Conservation (phyloP, 177 flowering plant species). For the Vitis hybrid region DNA sequence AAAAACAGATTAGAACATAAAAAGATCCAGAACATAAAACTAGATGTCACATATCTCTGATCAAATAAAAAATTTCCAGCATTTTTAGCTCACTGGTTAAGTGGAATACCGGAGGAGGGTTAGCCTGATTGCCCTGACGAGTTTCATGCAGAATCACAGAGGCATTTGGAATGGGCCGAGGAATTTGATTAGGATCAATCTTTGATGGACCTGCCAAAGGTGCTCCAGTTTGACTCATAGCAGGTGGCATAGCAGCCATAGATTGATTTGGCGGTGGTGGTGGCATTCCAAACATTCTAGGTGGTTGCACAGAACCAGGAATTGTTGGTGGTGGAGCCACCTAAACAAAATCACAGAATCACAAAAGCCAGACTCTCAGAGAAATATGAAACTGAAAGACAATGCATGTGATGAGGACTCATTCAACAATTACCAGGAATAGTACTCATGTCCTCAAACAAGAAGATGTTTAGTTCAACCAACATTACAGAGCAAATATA, state of each 20-base stretch:
- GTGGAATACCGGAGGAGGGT: slow-evolving; percentile 74
- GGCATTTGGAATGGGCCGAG: slow-evolving; percentile 75
- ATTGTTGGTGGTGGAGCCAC: slow-evolving; percentile 41
- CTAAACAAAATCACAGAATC: slow-evolving; percentile 28
- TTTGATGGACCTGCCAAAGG: slow-evolving; percentile 59
- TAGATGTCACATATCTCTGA: neutral
- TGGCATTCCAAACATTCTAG: slow-evolving; percentile 77
- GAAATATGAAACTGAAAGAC: neutral
- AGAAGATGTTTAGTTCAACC: too few species aligned
- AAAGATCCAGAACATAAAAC: neutral
- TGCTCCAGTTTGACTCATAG: slow-evolving; percentile 60
- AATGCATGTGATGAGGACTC: neutral
- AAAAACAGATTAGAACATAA: neutral
- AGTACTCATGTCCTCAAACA: neutral
- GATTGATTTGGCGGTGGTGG: slow-evolving; percentile 56
- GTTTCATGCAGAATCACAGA: slow-evolving; percentile 64
- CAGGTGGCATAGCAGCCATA: slow-evolving; percentile 54
- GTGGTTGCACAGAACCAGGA: slow-evolving; percentile 59
- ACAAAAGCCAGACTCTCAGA: slow-evolving; percentile 15
- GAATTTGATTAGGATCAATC: slow-evolving; percentile 97
- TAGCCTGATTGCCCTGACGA: slow-evolving; percentile 83
- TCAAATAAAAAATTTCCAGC: neutral
- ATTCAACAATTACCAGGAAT: neutral
- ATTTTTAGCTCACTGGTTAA: neutral
- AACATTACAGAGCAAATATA: too few species aligned